Evolutionary conservation across 306 rosid species (phyloP).

Genomic region (Quercus ilex): DNA sequence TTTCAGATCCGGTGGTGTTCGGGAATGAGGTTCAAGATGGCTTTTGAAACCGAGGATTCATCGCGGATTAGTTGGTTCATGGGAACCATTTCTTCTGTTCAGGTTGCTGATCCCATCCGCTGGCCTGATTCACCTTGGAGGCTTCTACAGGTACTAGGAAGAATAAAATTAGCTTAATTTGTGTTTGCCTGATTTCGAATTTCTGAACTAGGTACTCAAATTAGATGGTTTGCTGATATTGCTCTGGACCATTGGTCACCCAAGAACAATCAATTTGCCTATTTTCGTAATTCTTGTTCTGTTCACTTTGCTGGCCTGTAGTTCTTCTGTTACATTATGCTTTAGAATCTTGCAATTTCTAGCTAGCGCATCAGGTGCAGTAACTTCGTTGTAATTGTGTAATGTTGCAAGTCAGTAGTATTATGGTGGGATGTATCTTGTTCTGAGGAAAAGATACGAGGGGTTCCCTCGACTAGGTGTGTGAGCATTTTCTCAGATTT

Average conservation of each 20-base stretch:
- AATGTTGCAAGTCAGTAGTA: background rate
- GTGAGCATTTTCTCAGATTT: background rate
- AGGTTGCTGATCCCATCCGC: constrained; percentile 63
- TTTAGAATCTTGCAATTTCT: no score
- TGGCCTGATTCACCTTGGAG: constrained; percentile 99
- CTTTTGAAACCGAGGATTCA: constrained; percentile 90
- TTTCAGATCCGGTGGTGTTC: constrained; percentile 65
- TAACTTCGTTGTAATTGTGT: background rate
- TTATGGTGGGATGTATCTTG: background rate
- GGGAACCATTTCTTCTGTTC: constrained; percentile 85
- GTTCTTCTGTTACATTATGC: background rate
- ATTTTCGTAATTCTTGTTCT: background rate
- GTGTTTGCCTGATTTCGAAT: background rate
- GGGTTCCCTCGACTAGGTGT: background rate
- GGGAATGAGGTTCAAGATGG: constrained; percentile 96
- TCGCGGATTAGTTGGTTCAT: constrained; percentile 85
- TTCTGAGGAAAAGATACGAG: background rate
- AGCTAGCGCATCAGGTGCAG: background rate
- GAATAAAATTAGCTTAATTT: background rate
- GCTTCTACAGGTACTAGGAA: constrained; percentile 73
- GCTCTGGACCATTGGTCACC: background rate
- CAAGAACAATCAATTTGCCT: background rate
- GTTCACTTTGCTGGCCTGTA: background rate
- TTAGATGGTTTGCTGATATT: background rate
- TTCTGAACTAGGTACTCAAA: background rate